Evolutionary conservation across 192 early-diverging fungal genomes (phyloP).

Genomic region (Dimargaris verticillata): DNA sequence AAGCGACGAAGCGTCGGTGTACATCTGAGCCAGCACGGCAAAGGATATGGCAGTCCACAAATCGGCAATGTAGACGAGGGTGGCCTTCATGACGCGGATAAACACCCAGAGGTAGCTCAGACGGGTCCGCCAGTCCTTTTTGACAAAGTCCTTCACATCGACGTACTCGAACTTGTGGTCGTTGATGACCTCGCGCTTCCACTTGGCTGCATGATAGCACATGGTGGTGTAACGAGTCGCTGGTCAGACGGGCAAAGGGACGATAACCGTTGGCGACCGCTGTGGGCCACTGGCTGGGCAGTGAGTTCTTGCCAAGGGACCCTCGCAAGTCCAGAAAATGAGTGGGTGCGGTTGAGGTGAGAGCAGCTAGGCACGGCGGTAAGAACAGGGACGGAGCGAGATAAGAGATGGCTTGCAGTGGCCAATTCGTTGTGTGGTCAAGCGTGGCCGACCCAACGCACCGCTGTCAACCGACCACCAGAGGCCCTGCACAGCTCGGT

Average conservation of each 20-base stretch:
- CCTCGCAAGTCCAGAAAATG: no score
- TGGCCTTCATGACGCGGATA: slow-evolving; percentile 46
- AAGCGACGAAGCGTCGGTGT: slow-evolving; percentile 5
- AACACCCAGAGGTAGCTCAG: slow-evolving; percentile 40
- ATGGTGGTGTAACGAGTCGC: not conserved
- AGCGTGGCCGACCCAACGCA: no score
- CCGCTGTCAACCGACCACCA: no score
- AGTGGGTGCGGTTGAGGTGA: no score
- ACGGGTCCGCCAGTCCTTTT: slow-evolving; percentile 22
- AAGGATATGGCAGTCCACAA: slow-evolving; percentile 55
- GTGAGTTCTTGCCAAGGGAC: no score
- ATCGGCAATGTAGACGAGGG: slow-evolving; percentile 67
- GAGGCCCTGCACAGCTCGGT: no score
- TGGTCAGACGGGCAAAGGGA: no score
- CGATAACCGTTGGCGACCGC: no score
- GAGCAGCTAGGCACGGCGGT: not conserved
- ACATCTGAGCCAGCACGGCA: slow-evolving; percentile 19
- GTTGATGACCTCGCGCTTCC: slow-evolving; percentile 59
- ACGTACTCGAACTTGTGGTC: slow-evolving; percentile 85
- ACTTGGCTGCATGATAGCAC: slow-evolving; percentile 19
- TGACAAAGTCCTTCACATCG: slow-evolving; percentile 57
- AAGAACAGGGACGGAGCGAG: not conserved
- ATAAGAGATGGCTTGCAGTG: no score
- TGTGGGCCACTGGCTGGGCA: no score
- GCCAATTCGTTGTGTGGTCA: no score